These are phyloP conservation scores for Colletotrichum phormii DNA, from an alignment of 2,329 filamentous ascomycete species.

Conservation along the genomic window DNA sequence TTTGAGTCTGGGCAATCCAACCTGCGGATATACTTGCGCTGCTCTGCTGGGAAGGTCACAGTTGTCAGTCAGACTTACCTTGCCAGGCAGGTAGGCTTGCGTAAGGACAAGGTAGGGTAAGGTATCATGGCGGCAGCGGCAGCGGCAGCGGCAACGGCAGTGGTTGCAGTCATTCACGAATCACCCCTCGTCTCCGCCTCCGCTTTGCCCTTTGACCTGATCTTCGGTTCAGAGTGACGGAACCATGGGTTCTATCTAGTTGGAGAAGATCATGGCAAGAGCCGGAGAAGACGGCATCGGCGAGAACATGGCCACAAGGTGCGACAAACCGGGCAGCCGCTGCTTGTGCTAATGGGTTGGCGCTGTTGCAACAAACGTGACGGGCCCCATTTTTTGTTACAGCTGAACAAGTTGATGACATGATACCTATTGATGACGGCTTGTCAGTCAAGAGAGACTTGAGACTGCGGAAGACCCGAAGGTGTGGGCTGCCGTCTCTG, in stretches of 20 bases:
- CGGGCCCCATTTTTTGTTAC: neutral
- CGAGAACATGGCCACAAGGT: neutral
- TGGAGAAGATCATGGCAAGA: neutral
- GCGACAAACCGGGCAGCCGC: neutral
- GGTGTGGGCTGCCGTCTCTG: neutral
- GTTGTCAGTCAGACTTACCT: neutral
- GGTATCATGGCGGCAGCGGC: neutral
- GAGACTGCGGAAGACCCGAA: neutral
- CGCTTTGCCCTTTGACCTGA: neutral
- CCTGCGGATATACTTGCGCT: no score
- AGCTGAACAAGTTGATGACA: neutral
- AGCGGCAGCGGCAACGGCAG: neutral
- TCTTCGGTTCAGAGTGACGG: neutral
- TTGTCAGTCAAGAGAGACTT: neutral
- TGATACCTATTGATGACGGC: neutral
- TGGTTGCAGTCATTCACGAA: neutral
- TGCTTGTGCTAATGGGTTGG: neutral
- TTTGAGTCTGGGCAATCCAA: conserved; percentile 13
- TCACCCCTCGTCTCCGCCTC: neutral
- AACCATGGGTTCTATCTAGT: neutral
- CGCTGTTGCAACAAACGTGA: neutral
- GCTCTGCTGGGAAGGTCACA: neutral
- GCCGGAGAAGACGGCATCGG: neutral
- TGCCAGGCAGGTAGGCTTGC: neutral
- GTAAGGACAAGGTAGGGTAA: neutral